Conservation (phyloP, 345 rosid species). For the Populus nigra region DNA sequence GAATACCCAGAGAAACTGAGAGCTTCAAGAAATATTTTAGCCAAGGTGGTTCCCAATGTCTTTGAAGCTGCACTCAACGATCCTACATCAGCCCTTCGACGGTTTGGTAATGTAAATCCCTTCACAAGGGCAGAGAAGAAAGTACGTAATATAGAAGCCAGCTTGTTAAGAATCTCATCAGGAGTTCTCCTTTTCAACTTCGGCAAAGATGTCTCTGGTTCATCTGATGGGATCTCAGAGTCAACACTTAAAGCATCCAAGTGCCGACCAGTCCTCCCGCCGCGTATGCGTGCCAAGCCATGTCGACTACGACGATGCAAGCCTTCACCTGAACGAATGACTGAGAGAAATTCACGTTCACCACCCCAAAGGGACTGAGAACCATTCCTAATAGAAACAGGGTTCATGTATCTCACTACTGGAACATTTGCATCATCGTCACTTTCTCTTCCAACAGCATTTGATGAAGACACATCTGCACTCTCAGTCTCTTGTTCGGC, state of each 20-base stretch:
- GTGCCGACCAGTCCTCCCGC: slow-evolving; percentile 85
- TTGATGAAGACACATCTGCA: slow-evolving; percentile 55
- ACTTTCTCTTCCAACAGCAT: slow-evolving; percentile 73
- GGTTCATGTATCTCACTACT: slow-evolving; percentile 69
- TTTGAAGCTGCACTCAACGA: slow-evolving; percentile 72
- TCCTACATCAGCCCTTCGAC: slow-evolving; percentile 83
- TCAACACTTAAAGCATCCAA: slow-evolving; percentile 70
- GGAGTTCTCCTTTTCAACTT: slow-evolving; percentile 76
- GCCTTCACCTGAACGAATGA: slow-evolving; percentile 73
- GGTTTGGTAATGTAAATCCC: slow-evolving; percentile 83
- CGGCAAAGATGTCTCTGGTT: slow-evolving; percentile 58
- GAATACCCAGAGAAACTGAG: slow-evolving; percentile 74
- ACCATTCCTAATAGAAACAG: slow-evolving; percentile 67
- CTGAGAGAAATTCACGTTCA: slow-evolving; percentile 76
- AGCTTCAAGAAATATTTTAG: slow-evolving; percentile 78
- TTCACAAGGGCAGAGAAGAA: slow-evolving; percentile 88
- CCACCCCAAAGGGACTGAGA: slow-evolving; percentile 77
- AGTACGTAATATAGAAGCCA: slow-evolving; percentile 63
- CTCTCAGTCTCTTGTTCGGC: slow-evolving; percentile 56
- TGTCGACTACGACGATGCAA: slow-evolving; percentile 79
- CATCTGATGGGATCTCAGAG: slow-evolving; percentile 52
- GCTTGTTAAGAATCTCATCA: slow-evolving; percentile 72
- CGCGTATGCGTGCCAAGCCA: slow-evolving; percentile 77
- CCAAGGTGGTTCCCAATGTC: slow-evolving; percentile 79
- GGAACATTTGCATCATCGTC: slow-evolving; percentile 73